These are phyloP conservation scores for Trichoderma lentiforme DNA, from an alignment of 2,329 filamentous ascomycete species.

Conservation along the genomic window DNA sequence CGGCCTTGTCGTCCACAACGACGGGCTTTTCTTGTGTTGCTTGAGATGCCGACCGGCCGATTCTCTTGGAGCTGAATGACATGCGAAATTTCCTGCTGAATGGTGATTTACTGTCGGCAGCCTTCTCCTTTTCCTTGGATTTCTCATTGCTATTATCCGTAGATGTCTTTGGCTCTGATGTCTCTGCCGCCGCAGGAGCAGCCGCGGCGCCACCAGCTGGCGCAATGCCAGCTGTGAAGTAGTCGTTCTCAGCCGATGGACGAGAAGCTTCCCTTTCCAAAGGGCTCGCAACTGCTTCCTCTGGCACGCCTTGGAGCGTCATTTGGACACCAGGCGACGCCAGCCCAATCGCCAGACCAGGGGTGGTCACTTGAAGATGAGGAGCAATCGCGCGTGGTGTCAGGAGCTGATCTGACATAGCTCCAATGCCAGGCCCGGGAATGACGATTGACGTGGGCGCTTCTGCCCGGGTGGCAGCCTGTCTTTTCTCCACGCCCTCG, in stretches of 20 bases:
- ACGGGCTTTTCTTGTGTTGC: conserved; percentile 66
- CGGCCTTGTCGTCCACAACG: conserved; percentile 72
- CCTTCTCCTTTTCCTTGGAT: conserved; percentile 46
- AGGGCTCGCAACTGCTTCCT: conserved; percentile 44
- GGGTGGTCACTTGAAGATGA: conserved; percentile 62
- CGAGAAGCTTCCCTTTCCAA: conserved; percentile 58
- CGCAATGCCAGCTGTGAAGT: conserved; percentile 66
- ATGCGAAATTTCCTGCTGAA: conserved; percentile 87
- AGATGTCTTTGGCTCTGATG: conserved; percentile 46
- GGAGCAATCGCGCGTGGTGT: conserved; percentile 65
- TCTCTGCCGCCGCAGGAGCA: not conserved
- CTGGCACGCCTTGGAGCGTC: conserved; percentile 46
- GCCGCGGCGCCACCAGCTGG: conserved; percentile 39
- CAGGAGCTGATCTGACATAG: conserved; percentile 45
- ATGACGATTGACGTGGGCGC: conserved; percentile 58
- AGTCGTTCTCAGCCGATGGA: conserved; percentile 67
- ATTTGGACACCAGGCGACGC: conserved; percentile 58
- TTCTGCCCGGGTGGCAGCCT: conserved; percentile 52
- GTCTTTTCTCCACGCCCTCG: conserved; percentile 57
- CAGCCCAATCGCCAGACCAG: conserved; percentile 73
- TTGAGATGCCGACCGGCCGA: conserved; percentile 63
- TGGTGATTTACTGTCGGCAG: conserved; percentile 55
- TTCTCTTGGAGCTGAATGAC: conserved; percentile 81
- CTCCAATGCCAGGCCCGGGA: conserved; percentile 38
- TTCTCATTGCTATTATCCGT: conserved; percentile 49